Base-by-base conservation (phyloP, 306 rosid species). In the Castanea crenata region DNA sequence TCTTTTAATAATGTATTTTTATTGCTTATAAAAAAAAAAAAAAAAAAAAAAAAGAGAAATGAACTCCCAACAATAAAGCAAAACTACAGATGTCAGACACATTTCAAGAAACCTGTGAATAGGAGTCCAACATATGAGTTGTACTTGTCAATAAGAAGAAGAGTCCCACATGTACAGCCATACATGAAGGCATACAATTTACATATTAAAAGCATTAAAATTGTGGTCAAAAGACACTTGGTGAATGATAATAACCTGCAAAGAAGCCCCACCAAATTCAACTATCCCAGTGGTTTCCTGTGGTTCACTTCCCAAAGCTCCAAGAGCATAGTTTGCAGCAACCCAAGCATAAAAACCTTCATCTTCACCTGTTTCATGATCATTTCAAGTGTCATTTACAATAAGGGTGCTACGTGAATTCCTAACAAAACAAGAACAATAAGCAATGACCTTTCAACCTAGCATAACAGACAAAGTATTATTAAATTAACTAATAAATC, bases 261-360 rank as follows among this genome's bases (percentile, higher is more conserved):
- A 83, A 81, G 89, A 88, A 78, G 83, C 83, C 86, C 89, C 89
- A 81, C 89, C 89, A 69, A 88, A 84, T 78, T 85, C 87, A 88
- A 88, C 87, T 54, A 85, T 76, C 74, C 87, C 89, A 72, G 83
- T 74, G 44, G 91, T 85, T 76, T 83, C 89, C 35, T 69, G 81
- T 69, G 89, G 83, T 27, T 85, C 83, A 18, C 79, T 78, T 59
- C 85, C 85, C 86, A 88, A 71, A n/a, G 68, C 83, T 81, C 91
- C 91, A 69, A 88, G 89, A 57, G 80, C 89, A 78, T 78, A 88
- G 80, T 88, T 88, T 74, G 83, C 87, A 76, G 87, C 84, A 46
- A 88, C 89, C 91, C 91, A 88, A 59, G 87, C 83, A 79, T 86
- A 85, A 73, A 83, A 73, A 23, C 89, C 84, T 81, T 79, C 86